Base-by-base conservation (phyloP, 345 rosid species). In the Citrus unshiu region DNA sequence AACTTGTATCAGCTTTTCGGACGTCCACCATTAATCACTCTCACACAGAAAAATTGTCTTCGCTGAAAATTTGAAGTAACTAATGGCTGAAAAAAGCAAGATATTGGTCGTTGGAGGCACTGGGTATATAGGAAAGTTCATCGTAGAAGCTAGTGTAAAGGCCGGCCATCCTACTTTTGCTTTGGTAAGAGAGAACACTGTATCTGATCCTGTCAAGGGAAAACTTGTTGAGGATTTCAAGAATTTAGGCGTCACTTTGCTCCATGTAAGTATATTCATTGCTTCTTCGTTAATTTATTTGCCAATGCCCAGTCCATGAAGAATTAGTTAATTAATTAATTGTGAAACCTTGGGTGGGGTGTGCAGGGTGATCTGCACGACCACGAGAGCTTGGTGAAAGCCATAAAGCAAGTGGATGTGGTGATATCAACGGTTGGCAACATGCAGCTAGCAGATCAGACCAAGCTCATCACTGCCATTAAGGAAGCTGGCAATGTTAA, bases 401-500 rank as follows among this genome's bases (percentile, higher is more conserved):
- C 97, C 1, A 80, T 91, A 25, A 92, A 91, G 85, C 90, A 84
- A 21, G 94, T 89, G 32, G 98, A 95, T 83, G 92, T 93, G 79
- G 98, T 95, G 78, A 93, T 95, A 62, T 93, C 94, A 0, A 76
- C 93, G 0, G 86, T 93, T 1, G 94, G 93, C 10, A 27, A 32
- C 19, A 69, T 76, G 85, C 91, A 85, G 80, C 12, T 92, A 3
- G 84, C 84, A 5, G 97, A 92, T 84, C 98, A 95, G 84, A 87
- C 77, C 59, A 95, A 92, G 87, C 92, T 95, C 84, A 81, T 93
- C 29, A 84, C 90, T 3, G 98, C 98, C 63, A 91, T 93, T 56
- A 93, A 92, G 77, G 97, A 93, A 85, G 97, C 97, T 35, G 98
- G 97, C 29, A 93, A 89, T 46, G 81, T 95, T 12, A 95, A 95